Evolutionary conservation across 148 eudicot species (phyloP), one percentile per base, ranked within the genome.

Genomic region (Gaultheria prostrata): DNA sequence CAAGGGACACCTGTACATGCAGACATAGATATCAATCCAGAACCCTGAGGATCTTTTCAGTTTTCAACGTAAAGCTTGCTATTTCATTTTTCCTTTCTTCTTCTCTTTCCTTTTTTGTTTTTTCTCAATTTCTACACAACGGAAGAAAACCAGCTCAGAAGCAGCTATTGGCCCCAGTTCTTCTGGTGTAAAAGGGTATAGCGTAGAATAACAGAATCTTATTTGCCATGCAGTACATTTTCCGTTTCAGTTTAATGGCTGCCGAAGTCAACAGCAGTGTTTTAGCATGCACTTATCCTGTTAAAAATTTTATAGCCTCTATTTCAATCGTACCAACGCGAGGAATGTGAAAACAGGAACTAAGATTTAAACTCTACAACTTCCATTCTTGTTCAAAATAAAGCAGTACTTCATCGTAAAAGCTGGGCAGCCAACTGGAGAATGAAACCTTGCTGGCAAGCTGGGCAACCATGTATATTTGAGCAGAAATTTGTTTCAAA

Each of bases 351-450:
- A 67, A 84, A 21, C 35, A 51, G 30, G 43, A 50, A 73, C 50
- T 45, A 75, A 26, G 72, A 39, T 80, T 1, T 75, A 63, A 63
- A 15, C 26, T 84, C 63, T 91, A 97, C 99, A 98, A 97, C 87
- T 97, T 97, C 99, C 99, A 97, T 89, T 97, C 99, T 90, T 94
- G 98, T 83, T 97, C 99, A 82, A 97, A 94, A 88, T 97, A 95
- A 77, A 93, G 94, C 59, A 93, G 92, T 87, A 97, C 82, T 85
- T 92, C 98, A 88, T 97, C 99, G 76, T 94, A 97, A 88, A 97
- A 97, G 80, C 88, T 90, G 26, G 98, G 95, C 88, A 97, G 84
- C 99, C 99, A 97, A 79, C 89, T 91, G 72, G 91, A 89, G 88
- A 97, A 92, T 82, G 99, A 90, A 75, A 93, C 76, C n/a, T n/a